Conservation (phyloP, 345 rosid genomes). For the Eucalyptus curtisii region DNA sequence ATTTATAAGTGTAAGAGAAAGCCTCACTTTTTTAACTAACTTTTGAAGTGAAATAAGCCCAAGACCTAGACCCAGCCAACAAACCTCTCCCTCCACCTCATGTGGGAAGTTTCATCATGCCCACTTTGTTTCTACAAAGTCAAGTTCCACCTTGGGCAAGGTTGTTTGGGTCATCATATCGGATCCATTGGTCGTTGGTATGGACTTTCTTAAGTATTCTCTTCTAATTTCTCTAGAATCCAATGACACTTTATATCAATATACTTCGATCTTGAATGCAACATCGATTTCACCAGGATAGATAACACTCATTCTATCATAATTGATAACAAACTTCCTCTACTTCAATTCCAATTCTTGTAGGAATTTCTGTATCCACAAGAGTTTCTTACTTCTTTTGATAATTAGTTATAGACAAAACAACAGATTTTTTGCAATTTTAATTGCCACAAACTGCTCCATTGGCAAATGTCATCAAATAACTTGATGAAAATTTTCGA, state of each 20-base stretch:
- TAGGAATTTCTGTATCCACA: accelerated
- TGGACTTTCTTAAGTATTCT: background rate
- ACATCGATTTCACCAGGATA: accelerated
- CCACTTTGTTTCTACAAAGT: too few species aligned
- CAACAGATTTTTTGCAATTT: background rate
- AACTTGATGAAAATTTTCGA: background rate
- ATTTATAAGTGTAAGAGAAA: accelerated
- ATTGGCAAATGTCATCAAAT: background rate
- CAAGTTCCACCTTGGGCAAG: too few species aligned
- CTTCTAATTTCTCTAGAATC: background rate
- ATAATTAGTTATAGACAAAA: too few species aligned
- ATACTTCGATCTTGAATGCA: too few species aligned
- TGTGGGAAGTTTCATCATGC: background rate
- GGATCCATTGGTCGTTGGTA: background rate
- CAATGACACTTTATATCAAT: too few species aligned
- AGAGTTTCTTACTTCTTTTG: too few species aligned
- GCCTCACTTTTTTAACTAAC: accelerated
- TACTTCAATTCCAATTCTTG: too few species aligned
- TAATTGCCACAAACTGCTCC: background rate
- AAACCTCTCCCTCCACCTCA: background rate
- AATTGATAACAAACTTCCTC: too few species aligned
- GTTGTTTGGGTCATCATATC: too few species aligned
- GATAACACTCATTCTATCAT: too few species aligned
- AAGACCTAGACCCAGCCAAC: background rate
- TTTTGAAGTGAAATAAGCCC: background rate